Conservation (phyloP, 148 eudicot genomes). For the Selenicereus undatus region DNA sequence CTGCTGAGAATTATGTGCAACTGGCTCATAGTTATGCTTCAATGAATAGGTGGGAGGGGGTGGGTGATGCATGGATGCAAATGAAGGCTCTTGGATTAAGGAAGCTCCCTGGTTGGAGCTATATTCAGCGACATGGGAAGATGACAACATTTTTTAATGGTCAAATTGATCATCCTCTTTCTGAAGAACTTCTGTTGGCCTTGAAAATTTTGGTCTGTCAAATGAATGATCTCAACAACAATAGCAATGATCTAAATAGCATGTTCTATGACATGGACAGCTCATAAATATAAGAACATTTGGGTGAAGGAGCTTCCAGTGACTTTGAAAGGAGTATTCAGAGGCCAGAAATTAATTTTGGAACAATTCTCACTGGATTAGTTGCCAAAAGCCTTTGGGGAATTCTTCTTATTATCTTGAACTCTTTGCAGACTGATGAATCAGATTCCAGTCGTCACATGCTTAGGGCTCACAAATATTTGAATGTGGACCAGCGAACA, state of each 20-base stretch:
- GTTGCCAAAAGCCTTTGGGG: not conserved
- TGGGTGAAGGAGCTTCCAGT: not conserved
- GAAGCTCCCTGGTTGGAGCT: conserved; percentile 89
- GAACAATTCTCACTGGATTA: not conserved
- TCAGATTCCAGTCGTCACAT: not conserved
- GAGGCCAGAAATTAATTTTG: not conserved
- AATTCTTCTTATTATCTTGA: not conserved
- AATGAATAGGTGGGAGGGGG: conserved; percentile 76
- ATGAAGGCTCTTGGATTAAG: conserved; percentile 80
- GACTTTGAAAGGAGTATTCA: not conserved
- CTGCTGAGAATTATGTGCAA: conserved; percentile 73
- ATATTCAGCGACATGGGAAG: conserved; percentile 56
- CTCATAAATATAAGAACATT: conserved; percentile 3
- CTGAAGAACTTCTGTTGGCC: conserved; percentile 42
- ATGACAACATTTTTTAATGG: conserved; percentile 62
- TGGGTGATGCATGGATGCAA: conserved; percentile 63
- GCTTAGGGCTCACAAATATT: not conserved
- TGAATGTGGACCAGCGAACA: not conserved
- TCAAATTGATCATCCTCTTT: conserved; percentile 62
- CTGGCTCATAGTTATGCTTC: conserved; percentile 73
- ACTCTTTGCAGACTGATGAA: not conserved
- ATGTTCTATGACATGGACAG: not conserved
- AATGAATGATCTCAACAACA: conserved; percentile 33
- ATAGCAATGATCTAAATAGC: conserved; percentile 6
- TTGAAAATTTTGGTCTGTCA: conserved; percentile 50